Evolutionary conservation across 2,329 filamentous ascomycete species (phyloP).

Genomic region (Hansfordia pulvinata): DNA sequence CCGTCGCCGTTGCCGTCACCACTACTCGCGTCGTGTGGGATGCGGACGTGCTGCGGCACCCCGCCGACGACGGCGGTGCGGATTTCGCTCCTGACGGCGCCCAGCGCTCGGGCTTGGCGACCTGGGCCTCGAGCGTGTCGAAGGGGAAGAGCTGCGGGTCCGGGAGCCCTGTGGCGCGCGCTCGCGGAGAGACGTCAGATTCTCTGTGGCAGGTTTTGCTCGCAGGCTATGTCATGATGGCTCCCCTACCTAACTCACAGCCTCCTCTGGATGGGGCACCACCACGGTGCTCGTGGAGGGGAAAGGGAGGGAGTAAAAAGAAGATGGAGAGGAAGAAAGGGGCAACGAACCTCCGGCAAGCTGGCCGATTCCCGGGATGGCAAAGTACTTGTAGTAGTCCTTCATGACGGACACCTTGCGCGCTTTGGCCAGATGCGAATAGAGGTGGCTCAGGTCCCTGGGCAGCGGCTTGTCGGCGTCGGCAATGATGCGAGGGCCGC

Average conservation of each 20-base stretch:
- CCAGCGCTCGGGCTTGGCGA: constrained; percentile 63
- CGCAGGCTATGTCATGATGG: too few relatives aligned
- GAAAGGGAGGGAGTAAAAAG: too few relatives aligned
- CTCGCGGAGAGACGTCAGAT: constrained; percentile 2
- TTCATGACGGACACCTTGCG: constrained; percentile 59
- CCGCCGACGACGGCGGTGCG: constrained; percentile 12
- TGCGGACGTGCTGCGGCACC: constrained; percentile 44
- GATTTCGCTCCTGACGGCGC: constrained; percentile 29
- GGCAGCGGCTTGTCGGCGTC: constrained; percentile 30
- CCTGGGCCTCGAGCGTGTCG: constrained; percentile 75
- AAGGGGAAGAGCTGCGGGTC: constrained; percentile 76
- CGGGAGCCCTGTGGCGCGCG: constrained; percentile 49
- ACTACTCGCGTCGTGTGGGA: constrained; percentile 44
- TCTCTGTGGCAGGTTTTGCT: too few relatives aligned
- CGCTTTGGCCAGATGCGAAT: constrained; percentile 54
- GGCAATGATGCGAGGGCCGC: too few relatives aligned
- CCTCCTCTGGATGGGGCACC: too few relatives aligned
- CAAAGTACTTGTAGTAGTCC: constrained; percentile 74
- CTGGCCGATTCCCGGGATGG: constrained; percentile 47
- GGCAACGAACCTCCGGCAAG: constrained; percentile 45
- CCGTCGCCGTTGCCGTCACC: too few relatives aligned
- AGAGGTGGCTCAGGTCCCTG: constrained; percentile 67
- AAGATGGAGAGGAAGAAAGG: too few relatives aligned
- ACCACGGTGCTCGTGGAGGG: too few relatives aligned
- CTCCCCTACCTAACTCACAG: too few relatives aligned